A percentile compares a stretch with the other conserved stretches of the same genome.
These are phyloP conservation scores for Kregervanrija pseudodelftensis DNA, from an alignment of 805 yeast species.

Conservation along the genomic window DNA sequence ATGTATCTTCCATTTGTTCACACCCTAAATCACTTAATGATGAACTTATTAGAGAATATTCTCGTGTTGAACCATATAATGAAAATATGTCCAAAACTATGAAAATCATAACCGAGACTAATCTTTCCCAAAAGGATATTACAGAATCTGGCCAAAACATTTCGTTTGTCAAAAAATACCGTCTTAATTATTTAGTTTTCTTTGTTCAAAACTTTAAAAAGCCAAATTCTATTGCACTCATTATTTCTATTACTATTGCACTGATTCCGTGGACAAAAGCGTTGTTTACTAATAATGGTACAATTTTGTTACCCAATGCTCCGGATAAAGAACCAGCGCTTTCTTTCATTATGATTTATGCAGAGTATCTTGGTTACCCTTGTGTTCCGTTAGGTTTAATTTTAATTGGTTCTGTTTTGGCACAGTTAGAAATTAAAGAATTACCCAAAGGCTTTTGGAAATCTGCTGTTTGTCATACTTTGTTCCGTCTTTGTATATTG, in stretches of 20 bases:
- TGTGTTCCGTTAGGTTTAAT: slow-evolving; percentile 50
- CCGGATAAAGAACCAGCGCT: slow-evolving; percentile 51
- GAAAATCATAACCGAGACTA: slow-evolving; percentile 30
- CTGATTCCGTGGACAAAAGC: slow-evolving; percentile 51
- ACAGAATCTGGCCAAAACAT: slow-evolving; percentile 18
- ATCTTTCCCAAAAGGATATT: slow-evolving; percentile 21
- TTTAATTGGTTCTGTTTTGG: slow-evolving; percentile 46
- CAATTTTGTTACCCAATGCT: slow-evolving; percentile 26
- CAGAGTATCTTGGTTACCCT: slow-evolving; percentile 43
- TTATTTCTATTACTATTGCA: slow-evolving; percentile 39
- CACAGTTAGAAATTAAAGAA: slow-evolving; percentile 38
- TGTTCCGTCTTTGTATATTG: slow-evolving; percentile 34
- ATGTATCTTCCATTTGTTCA: not conserved
- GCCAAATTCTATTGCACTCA: slow-evolving; percentile 42
- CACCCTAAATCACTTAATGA: slow-evolving; percentile 17
- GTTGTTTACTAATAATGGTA: slow-evolving; percentile 30
- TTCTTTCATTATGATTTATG: slow-evolving; percentile 43
- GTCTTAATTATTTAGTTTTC: slow-evolving; percentile 24
- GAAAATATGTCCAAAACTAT: slow-evolving; percentile 20
- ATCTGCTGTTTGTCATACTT: slow-evolving; percentile 38
- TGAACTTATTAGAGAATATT: slow-evolving; percentile 29
- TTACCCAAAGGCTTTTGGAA: slow-evolving; percentile 53
- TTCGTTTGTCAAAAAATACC: slow-evolving; percentile 24
- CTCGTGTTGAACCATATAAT: slow-evolving; percentile 28
- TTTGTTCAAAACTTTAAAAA: slow-evolving; percentile 38